Conservation (phyloP, 2,329 filamentous ascomycete species). For the Neonectria neomacrospora region DNA sequence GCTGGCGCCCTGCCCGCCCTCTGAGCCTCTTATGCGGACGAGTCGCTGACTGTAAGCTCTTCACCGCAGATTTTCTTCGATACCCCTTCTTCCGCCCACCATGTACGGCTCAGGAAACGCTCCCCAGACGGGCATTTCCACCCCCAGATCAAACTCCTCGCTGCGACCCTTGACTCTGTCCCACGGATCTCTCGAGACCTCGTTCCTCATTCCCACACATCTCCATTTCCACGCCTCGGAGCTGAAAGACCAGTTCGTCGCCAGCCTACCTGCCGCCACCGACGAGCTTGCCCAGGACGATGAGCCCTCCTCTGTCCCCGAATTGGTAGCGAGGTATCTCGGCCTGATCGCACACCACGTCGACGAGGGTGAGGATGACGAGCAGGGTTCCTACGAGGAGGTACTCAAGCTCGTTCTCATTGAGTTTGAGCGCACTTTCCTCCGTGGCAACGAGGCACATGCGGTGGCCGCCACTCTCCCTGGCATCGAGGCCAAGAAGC, state of each 20-base stretch:
- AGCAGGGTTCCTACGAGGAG: slow-evolving; percentile 88
- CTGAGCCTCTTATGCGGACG: slow-evolving; percentile 1
- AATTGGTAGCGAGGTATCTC: slow-evolving; percentile 93
- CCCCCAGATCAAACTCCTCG: slow-evolving; percentile 91
- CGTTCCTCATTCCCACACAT: slow-evolving; percentile 92
- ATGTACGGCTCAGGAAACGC: slow-evolving; percentile 90
- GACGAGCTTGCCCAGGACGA: slow-evolving; percentile 98
- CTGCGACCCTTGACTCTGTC: slow-evolving; percentile 89
- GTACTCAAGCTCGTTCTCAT: slow-evolving; percentile 92
- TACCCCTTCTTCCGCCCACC: slow-evolving; percentile 58
- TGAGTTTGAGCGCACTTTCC: slow-evolving; percentile 95
- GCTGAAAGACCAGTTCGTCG: slow-evolving; percentile 89
- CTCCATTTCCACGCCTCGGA: slow-evolving; percentile 97
- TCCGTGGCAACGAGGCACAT: slow-evolving; percentile 96
- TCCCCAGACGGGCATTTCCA: slow-evolving; percentile 95
- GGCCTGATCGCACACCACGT: slow-evolving; percentile 90
- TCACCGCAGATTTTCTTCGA: slow-evolving; percentile 50
- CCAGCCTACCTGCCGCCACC: slow-evolving; percentile 87
- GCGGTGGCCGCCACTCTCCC: slow-evolving; percentile 86
- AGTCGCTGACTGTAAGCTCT: slow-evolving; percentile 34
- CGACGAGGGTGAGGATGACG: slow-evolving; percentile 90
- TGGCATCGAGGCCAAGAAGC: slow-evolving; percentile 92
- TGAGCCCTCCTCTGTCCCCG: slow-evolving; percentile 94
- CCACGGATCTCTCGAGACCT: slow-evolving; percentile 96
- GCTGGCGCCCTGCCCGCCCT: slow-evolving; percentile 5